Percentiles rank a stretch among this genome's conserved stretches.
phyloP scores from a whole-genome alignment of 768 basidiomycete species.

The Mycena crocata region DNA sequence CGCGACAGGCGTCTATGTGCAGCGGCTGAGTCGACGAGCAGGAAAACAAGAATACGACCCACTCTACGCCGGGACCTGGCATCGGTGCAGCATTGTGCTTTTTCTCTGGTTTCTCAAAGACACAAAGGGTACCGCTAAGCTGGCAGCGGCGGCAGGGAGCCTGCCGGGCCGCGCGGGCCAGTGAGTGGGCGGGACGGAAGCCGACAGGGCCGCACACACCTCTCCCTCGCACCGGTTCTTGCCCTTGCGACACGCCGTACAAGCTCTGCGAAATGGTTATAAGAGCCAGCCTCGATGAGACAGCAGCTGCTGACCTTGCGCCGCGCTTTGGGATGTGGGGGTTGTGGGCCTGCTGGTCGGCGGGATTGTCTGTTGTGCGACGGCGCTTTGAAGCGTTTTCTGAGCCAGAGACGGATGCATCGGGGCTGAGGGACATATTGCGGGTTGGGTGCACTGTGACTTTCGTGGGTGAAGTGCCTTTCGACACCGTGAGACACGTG shows the following conservation, averaged over 20 bases:
- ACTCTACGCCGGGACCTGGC: conserved; percentile 81
- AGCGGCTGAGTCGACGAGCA: conserved; percentile 25
- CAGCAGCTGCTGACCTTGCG: conserved; percentile 50
- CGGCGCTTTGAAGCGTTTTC: conserved; percentile 70
- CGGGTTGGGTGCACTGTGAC: background rate
- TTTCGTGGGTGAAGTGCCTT: too few relatives aligned
- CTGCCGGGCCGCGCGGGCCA: conserved; percentile 78
- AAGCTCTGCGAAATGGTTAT: conserved; percentile 60
- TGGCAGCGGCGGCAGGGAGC: conserved; percentile 92
- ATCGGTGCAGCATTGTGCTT: conserved; percentile 69
- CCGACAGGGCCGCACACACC: conserved; percentile 60
- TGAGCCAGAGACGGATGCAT: conserved; percentile 64
- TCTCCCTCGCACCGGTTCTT: conserved; percentile 89
- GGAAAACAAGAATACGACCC: conserved; percentile 21
- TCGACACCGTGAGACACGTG: too few relatives aligned
- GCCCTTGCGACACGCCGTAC: conserved; percentile 89
- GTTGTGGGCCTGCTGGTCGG: conserved; percentile 45
- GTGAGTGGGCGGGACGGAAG: conserved; percentile 73
- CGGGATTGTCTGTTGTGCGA: conserved; percentile 55
- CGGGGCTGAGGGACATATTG: conserved; percentile 75
- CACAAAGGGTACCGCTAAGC: conserved; percentile 80
- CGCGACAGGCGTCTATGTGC: conserved; percentile 79
- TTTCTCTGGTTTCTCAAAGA: conserved; percentile 94
- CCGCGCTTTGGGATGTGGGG: conserved; percentile 90
- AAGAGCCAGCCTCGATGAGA: background rate